A percentile compares a stretch with the other conserved stretches of the same genome.
Evolutionary conservation across 345 rosid genomes (phyloP).

Genomic region (Noccaea caerulescens): DNA sequence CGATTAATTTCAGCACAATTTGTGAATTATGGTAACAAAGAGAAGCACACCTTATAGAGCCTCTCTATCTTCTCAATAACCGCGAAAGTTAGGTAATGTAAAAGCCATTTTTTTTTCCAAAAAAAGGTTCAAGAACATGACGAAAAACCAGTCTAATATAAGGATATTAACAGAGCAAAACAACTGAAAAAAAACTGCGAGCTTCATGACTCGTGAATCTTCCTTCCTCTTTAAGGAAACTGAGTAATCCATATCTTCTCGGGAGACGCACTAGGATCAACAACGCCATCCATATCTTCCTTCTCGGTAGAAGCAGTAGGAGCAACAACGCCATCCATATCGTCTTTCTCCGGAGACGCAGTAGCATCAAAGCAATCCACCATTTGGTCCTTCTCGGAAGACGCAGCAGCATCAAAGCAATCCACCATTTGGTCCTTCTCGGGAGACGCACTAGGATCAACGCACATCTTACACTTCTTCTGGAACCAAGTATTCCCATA

Average conservation of each 20-base stretch:
- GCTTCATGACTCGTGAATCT: neutral
- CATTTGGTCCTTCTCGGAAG: no score
- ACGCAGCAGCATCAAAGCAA: no score
- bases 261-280: slow-evolving; percentile 1
- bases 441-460: slow-evolving; percentile 1
- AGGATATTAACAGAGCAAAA: neutral
- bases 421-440: neutral
- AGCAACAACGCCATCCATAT: neutral
- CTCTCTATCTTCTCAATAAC: no score
- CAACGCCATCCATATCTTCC: no score
- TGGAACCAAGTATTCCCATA: slow-evolving; percentile 18
- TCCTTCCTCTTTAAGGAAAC: neutral
- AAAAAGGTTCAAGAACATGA: neutral
- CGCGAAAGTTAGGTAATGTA: slow-evolving; percentile 39
- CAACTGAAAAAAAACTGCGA: neutral
- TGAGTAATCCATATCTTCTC: neutral
- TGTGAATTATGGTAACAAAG: no score
- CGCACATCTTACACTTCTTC: slow-evolving; percentile 33
- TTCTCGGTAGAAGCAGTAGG: neutral
- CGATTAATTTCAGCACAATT: slow-evolving; percentile 55
- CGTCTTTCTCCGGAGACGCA: no score
- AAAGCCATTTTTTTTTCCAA: neutral
- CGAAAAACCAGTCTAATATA: neutral
- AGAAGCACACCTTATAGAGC: no score
- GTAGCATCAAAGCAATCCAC: no score